phyloP scores from a whole-genome alignment of 78 protist species.

The Cavenderia fasciculata region DNA sequence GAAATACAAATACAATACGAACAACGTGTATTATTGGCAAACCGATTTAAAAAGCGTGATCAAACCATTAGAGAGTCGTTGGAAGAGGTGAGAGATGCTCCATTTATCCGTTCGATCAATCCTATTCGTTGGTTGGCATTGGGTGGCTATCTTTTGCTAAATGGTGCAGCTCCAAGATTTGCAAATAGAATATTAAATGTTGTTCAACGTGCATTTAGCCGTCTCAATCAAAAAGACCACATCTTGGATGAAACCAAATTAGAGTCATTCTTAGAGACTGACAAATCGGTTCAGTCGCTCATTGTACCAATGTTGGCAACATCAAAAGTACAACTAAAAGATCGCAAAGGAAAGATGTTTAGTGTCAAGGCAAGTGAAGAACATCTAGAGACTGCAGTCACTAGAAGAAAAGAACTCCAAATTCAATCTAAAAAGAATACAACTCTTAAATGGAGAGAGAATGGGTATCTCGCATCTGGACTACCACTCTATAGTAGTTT shows the following conservation, averaged over 20 bases:
- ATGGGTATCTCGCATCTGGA: not conserved
- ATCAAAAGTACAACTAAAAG: slow-evolving; percentile 13
- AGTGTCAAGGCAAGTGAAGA: slow-evolving; percentile 80
- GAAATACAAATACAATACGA: slow-evolving; percentile 62
- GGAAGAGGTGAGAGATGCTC: slow-evolving; percentile 10
- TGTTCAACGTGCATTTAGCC: not conserved
- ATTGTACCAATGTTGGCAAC: slow-evolving; percentile 1
- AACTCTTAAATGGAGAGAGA: not conserved
- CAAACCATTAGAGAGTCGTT: slow-evolving; percentile 26
- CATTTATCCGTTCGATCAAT: not conserved
- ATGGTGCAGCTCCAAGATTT: slow-evolving; percentile 10
- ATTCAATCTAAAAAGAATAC: slow-evolving; percentile 33
- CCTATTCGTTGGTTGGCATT: slow-evolving; percentile 57
- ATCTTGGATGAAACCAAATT: not conserved
- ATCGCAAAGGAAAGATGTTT: slow-evolving; percentile 77
- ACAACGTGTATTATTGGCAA: slow-evolving; percentile 54
- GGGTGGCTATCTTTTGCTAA: slow-evolving; percentile 61
- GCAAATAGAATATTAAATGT: slow-evolving; percentile 10
- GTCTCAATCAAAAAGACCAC: not conserved
- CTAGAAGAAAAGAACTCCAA: slow-evolving; percentile 53
- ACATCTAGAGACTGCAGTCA: slow-evolving; percentile 60
- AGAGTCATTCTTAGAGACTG: no score
- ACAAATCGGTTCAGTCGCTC: not conserved
- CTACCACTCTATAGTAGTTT: no score
- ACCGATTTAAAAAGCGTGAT: slow-evolving; percentile 52